Evolutionary conservation across 1,284 basidiomycete species (phyloP), one percentile per base, ranked within the genome.

Genomic region (Tausonia pullulans): DNA sequence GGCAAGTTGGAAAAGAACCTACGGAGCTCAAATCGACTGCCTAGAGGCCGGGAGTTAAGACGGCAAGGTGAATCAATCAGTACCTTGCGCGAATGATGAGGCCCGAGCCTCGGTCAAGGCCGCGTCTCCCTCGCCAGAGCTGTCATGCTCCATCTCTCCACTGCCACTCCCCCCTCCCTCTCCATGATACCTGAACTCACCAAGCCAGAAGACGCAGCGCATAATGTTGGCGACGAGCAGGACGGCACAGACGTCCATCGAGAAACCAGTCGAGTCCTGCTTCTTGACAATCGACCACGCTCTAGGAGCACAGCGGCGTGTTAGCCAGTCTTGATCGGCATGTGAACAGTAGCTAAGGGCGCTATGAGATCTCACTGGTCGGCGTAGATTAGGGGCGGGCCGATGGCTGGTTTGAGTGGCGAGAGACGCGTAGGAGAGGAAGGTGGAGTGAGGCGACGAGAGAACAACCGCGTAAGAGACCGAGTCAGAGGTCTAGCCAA

Each of bases 171-270:
- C 27, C 27, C 27, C 27, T 27, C 27, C 27, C 27, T 27, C 27
- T 27, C 27, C 27, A 27, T 27, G 27, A 27, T 27, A 27, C 27
- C 27, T 27, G 51, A 39, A 41, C 50, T 55, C 11, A 63, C 56
- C 88, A 58, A 92, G 75, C 89, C 90, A 90, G 77, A 90, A 90
- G 79, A 91, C 90, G 75, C 87, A 89, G 71, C 88, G 80, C 27
- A 85, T 85, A 63, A 90, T 87, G 74, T 90, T 90, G 60, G 88
- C 87, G 67, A 89, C 78, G 72, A 69, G 87, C 85, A 90, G 74
- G 67, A 90, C 87, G 8, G 85, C 87, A 71, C 86, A 88, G 64
- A 89, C 83, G 73, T 90, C 89, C 70, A 82, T 81, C 64, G 88
- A 90, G 74, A 93, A 93, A 5, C 59, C 64, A 2, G 55, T 59